Evolutionary conservation across 345 rosid genomes (phyloP).

Genomic region (Camelina hispida): DNA sequence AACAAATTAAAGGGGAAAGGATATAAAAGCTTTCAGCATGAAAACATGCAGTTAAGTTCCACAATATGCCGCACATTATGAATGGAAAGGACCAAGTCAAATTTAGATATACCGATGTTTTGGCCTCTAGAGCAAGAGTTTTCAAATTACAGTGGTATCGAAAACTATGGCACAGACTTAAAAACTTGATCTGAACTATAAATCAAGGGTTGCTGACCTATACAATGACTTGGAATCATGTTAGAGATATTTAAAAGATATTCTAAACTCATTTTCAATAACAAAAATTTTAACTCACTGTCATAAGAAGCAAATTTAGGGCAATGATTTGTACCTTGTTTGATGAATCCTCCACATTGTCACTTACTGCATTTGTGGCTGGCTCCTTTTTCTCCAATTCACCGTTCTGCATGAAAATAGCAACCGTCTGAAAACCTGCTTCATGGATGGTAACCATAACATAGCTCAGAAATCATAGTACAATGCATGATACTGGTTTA

Average conservation of each 20-base stretch:
- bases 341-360: constrained; percentile 71
- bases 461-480: constrained; percentile 73
- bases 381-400: constrained; percentile 60
- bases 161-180: constrained; percentile 5
- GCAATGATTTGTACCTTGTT: constrained; percentile 60
- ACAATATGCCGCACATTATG: neutral
- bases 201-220: constrained; percentile 9
- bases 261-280: constrained; percentile 10
- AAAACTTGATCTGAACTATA: constrained; percentile 9
- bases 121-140: constrained; percentile 10
- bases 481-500: constrained; percentile 36
- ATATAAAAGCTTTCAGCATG: constrained; percentile 10
- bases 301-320: neutral
- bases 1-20: constrained; percentile 1
- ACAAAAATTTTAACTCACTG: neutral
- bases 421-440: constrained; percentile 99
- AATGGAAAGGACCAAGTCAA: constrained; percentile 19
- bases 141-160: neutral
- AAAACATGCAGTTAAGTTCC: constrained; percentile 2
- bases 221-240: constrained; percentile 1
- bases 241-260: neutral
- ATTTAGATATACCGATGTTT: constrained; percentile 6
- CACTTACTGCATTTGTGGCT: constrained; percentile 48
- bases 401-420: constrained; percentile 99
- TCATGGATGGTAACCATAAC: constrained; percentile 81